Evolutionary conservation across 192 early-diverging fungal genomes (phyloP), one percentile per base, ranked within the genome.

Genomic region (Rhizophagus clarus): DNA sequence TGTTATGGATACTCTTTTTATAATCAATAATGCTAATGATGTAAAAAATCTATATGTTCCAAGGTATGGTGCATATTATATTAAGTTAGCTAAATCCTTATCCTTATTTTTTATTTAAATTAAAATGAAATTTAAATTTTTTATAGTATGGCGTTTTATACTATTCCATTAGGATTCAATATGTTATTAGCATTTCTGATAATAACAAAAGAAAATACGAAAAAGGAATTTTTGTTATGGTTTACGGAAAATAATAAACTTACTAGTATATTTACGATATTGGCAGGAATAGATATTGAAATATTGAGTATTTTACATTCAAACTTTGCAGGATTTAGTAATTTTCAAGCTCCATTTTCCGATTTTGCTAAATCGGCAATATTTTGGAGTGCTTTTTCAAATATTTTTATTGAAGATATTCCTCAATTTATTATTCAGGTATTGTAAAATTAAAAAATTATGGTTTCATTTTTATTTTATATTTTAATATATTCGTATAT

Each of bases 381-480:
- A 40, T 77, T 77, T 67, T 77, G 76, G 61, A 40, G 4, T 26
- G 1, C 37, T 28, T 47, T 24, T 26, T 20, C 51, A 45, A 77
- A 77, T 56, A 68, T 77, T 7, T 47, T 77, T 9, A 49, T 49
- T 29, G 76, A 77, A 77, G 76, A 77, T 51, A 31, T 77, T 26
- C 76, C 76, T 29, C 76, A 77, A 67, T 22, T 77, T 28, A 42
- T 77, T 7, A 77, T 77, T 68, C 76, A 76, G 61, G 74, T 63
- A 32, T 68, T 40, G 3, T 37, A 29, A 45, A 17, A 61, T 76
- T 63, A 31, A 22, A 61, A 9, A 3, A 63, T 26, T n/a, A 9
- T 76, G 0, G 11, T 62, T 1, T 29, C 2, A 5, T 37, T 2
- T 4, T 37, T 37, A 6, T 40, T 40, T 40, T 40, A 6, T 40